Base-by-base conservation (phyloP, 148 eudicot genomes). In the Silene conica region DNA sequence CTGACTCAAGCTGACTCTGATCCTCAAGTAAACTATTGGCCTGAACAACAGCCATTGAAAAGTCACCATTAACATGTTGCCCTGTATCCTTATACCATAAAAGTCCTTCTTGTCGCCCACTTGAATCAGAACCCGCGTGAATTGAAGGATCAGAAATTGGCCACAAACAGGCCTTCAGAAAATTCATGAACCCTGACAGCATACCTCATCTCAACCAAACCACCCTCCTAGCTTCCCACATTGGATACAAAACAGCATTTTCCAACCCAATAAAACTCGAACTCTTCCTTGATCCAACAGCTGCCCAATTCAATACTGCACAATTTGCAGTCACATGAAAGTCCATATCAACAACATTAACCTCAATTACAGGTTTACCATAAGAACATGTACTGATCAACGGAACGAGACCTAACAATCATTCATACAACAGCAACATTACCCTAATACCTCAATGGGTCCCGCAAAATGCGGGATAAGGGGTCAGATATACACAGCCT, bases 161-260 rank as follows among this genome's bases (percentile, higher is more conserved):
- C 89, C 88, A 86, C 75, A 89, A 88, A 83, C 97, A 92, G 85
- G 96, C 88, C 89, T 84, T 86, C 73, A 92, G 74, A 78, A 90
- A 79, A 86, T 84, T 90, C 91, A 92, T 92, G 45, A 92, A 89
- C 80, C 82, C 87, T 54, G 95, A 85, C 65, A 89, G 78, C 97
- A 92, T 92, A 73, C 94, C 92, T 92, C 97, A 92, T 92, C 80
- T 88, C 97, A 85, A 75, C 92, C 89, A 85, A 85, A 86, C 78
- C 63, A 72, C 80, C 84, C 87, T 80, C 86, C 80, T 78, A 80
- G 74, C 69, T 72, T 81, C 81, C 87, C 82, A 83, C 88, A 87
- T 83, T 82, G 59, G 67, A 61, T 74, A 15, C 73, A 20, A 74
- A 62, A 22, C 43, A 72, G 56, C 52, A 66, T 48, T 10, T 63